Evolutionary conservation across 2,329 filamentous ascomycete genomes (phyloP).

Genomic region (Acephala macrosclerotiorum): DNA sequence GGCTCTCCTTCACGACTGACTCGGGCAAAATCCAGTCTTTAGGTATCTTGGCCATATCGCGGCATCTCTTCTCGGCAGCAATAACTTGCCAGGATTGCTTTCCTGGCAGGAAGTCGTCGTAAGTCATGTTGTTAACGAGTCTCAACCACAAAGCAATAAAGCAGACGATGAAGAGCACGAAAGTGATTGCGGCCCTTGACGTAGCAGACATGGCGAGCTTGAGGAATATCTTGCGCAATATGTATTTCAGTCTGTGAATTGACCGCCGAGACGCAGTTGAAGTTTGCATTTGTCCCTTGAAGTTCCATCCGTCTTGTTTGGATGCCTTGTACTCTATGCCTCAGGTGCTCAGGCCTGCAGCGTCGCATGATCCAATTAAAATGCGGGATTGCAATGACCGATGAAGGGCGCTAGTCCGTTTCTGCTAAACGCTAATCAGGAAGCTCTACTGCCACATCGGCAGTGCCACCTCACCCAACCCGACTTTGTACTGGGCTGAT

Average conservation of each 20-base stretch:
- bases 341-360: not conserved
- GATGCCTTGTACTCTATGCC: not conserved
- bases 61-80: conserved; percentile 3
- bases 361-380: not conserved
- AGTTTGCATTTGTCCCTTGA: not conserved
- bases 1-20: not conserved
- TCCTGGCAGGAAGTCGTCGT: not conserved
- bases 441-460: not conserved
- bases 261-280: not conserved
- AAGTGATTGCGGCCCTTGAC: not conserved
- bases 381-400: not conserved
- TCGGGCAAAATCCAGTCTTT: conserved; percentile 15
- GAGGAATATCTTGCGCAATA: not conserved
- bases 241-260: not conserved
- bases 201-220: not conserved
- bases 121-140: not conserved
- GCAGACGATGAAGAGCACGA: not conserved
- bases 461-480: too few relatives aligned
- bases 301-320: not conserved
- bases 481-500: too few relatives aligned
- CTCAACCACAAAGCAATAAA: not conserved
- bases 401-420: not conserved
- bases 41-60: conserved; percentile 10
- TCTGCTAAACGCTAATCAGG: not conserved
- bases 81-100: not conserved